Percentiles rank a stretch among this genome's conserved stretches.
These are phyloP conservation scores for Globisporangium irregulare DNA, from an alignment of 352 stramenopile species.

Conservation along the genomic window DNA sequence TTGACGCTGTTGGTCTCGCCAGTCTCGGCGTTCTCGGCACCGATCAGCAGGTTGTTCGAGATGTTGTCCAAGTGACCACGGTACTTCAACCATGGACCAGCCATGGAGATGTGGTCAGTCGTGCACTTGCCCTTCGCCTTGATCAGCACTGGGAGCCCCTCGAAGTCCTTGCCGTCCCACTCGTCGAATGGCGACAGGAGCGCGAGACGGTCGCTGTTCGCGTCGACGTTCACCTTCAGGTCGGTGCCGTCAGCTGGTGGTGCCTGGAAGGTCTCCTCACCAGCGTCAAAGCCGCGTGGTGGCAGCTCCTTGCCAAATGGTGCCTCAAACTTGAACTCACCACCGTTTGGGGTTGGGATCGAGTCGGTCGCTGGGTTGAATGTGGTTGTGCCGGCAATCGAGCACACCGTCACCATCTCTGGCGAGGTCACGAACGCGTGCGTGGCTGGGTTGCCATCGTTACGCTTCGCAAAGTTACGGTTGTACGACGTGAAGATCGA, in stretches of 20 bases:
- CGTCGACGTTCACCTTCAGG: conserved; percentile 79
- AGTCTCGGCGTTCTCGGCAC: conserved; percentile 91
- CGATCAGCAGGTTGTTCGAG: conserved; percentile 94
- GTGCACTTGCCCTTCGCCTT: conserved; percentile 96
- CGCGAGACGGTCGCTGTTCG: conserved; percentile 83
- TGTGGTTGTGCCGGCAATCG: conserved; percentile 86
- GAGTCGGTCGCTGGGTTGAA: conserved; percentile 91
- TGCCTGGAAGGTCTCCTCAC: conserved; percentile 92
- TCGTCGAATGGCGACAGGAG: conserved; percentile 86
- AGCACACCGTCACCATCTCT: conserved; percentile 89
- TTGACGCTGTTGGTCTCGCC: conserved; percentile 90
- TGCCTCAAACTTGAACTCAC: conserved; percentile 89
- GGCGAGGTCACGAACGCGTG: conserved; percentile 93
- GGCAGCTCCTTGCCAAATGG: conserved; percentile 91
- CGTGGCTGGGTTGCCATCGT: conserved; percentile 92
- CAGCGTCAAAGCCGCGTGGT: conserved; percentile 85
- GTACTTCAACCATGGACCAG: conserved; percentile 93
- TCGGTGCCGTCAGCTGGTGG: conserved; percentile 56
- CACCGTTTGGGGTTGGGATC: conserved; percentile 82
- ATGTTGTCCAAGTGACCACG: conserved; percentile 94
- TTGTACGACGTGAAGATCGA: conserved; percentile 96
- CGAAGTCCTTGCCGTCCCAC: conserved; percentile 89
- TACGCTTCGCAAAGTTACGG: conserved; percentile 94
- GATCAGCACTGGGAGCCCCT: conserved; percentile 88
- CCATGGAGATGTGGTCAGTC: conserved; percentile 94